Evolutionary conservation across 768 basidiomycete genomes (phyloP), one percentile per base, ranked within the genome.

Genomic region (Tephrocybe sp.): DNA sequence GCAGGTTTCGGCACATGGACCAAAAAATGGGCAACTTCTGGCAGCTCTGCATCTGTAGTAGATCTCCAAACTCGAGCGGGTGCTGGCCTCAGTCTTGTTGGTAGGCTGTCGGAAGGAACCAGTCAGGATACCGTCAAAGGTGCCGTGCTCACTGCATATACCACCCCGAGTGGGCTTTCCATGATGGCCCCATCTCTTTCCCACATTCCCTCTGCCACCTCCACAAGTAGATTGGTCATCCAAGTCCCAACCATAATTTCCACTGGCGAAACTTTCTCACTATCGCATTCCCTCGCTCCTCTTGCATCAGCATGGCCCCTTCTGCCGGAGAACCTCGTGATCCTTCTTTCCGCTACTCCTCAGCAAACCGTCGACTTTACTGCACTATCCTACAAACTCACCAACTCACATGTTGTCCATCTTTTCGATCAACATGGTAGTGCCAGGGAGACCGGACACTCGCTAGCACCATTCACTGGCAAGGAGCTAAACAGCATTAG

Each of bases 351-450:
- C 34, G 84, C 92, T 2, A 85, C 89, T 3, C 83, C 92, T 0
- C 86, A 89, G 56, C 92, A 97, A 65, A 76, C 89, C 13, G 78
- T 85, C 41, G 87, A 92, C 60, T 80, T 92, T 49, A 81, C 93
- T 2, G 61, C 80, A 22, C 75, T 92, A 42, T 76, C 92, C n/a
- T 94, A 94, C 72, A 76, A 74, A 52, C 68, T 89, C 44, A 75
- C 76, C 13, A 65, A 71, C 16, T 78, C 72, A 36, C 91, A 96
- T 67, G 84, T 90, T 50, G 77, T 94, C 49, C 93, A 98, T 66
- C 71, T 98, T 36, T 94, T 98, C 63, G 94, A 98, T 67, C 90
- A 96, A 59, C 78, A 89, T 62, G 82, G 83, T 54, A 76, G 84
- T 30, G 75, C 85, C 31, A 85, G 96, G 20, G 93, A 98, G 69